Conservation (phyloP, 352 stramenopile genomes). For the Phytophthora citricola region DNA sequence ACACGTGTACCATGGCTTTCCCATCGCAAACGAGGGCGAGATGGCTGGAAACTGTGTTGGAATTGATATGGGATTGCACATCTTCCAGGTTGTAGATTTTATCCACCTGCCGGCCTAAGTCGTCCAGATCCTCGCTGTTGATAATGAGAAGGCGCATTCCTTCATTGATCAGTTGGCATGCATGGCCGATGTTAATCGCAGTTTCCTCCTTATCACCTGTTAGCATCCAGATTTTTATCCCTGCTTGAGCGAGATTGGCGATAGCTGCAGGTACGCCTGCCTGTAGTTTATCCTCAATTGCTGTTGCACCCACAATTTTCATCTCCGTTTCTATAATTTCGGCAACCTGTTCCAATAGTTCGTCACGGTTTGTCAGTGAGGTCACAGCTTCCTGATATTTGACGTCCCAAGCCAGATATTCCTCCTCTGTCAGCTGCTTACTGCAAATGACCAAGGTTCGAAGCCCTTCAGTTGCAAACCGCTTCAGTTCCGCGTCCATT, state of each 20-base stretch:
- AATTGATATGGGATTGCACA: conserved; percentile 55
- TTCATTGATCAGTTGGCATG: conserved; percentile 75
- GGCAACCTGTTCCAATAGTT: conserved; percentile 58
- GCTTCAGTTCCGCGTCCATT: conserved; percentile 65
- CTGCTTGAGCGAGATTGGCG: conserved; percentile 81
- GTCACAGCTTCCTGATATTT: conserved; percentile 70
- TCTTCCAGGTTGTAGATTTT: conserved; percentile 49
- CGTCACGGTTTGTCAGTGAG: conserved; percentile 61
- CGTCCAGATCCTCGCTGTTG: conserved; percentile 54
- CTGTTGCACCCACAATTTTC: conserved; percentile 88
- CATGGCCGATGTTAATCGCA: conserved; percentile 93
- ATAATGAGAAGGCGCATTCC: conserved; percentile 62
- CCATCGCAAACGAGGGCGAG: conserved; percentile 73
- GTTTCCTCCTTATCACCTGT: conserved; percentile 96
- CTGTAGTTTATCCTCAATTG: conserved; percentile 95
- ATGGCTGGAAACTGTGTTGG: conserved; percentile 52
- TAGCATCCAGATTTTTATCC: conserved; percentile 96
- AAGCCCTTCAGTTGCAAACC: conserved; percentile 85
- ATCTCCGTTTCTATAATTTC: conserved; percentile 77
- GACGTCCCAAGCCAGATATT: conserved; percentile 73
- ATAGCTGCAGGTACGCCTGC: conserved; percentile 90
- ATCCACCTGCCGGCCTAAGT: conserved; percentile 62
- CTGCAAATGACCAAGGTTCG: conserved; percentile 82
- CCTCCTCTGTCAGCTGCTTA: conserved; percentile 57
- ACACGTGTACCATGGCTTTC: conserved; percentile 78